Base-by-base conservation (phyloP, 2,329 filamentous ascomycete species). In the Neopestalotiopsis rosae region DNA sequence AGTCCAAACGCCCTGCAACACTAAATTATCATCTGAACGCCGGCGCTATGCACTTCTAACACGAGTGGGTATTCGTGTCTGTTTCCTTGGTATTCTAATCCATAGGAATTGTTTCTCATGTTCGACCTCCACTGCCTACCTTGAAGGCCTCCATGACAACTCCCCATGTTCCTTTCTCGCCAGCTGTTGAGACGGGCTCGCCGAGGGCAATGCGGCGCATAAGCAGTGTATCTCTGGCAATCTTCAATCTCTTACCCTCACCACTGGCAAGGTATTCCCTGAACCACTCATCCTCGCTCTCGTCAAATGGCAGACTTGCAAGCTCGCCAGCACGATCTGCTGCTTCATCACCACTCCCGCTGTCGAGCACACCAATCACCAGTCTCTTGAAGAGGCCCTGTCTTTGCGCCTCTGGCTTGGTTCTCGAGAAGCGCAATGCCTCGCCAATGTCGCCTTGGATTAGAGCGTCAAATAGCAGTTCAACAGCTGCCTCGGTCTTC, bases 161-260 rank as follows among this genome's bases (percentile, higher is more conserved):
- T 14, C 81, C 83, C 86, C 86, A 88, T 12, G 82, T 80, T 0
- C 83, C 83, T 70, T 84, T 82, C 68, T 86, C 81, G 3, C 80
- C 76, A 24, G 88, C 86, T 1, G 78, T 77, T 13, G 65, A 49
- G 13, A 56, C 38, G 30, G 34, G 32, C 67, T 90, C 83, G 13
- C 92, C 91, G 12, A 86, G 90, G 1, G 91, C 90, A 70, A 96
- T 89, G 71, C 87, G 89, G 73, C 92, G 88, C 86, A 94, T 91
- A 73, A 94, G 85, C 1, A 94, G 83, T 0, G 92, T 93, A 74
- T 95, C 93, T 76, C 89, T 91, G 3, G 92, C 90, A 30, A 88
- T 88, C 71, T 87, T 89, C 7, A 92, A 81, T 57, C 83, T 86
- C 74, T 89, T 89, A 2, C 92, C 92, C 59, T 89, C 88, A 12